Evolutionary conservation across 331 rosid genomes (phyloP), one percentile per base, ranked within the genome.

Genomic region (Rhamnella rubrinervis): DNA sequence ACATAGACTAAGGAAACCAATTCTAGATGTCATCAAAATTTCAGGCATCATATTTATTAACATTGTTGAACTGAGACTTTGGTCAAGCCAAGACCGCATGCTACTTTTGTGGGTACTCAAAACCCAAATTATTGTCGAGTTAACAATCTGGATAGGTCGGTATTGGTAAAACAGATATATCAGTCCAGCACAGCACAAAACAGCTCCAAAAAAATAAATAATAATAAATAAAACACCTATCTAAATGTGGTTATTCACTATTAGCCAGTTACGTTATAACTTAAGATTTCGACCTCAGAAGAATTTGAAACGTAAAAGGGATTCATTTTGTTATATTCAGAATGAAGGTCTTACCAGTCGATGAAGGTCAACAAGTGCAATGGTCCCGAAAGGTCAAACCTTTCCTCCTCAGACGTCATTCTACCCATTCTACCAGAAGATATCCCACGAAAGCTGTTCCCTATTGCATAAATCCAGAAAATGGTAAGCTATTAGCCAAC

Each of bases 321-420:
- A 8, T 47, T 39, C 39, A 25, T 8, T 10, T n/a, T 38, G 15
- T 13, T 19, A 8, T 10, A 8, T 10, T 18, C 0, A 28, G 13
- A n/a, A 9, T 25, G 63, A 19, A 69, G 65, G 35, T 57, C 86
- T 84, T 75, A 95, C 97, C 98, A 95, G 77, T 91, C 84, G 20
- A 95, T 77, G 60, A 53, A 77, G 67, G 93, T 83, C 23, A 23
- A 23, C 50, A 95, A 68, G 71, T 87, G 91, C 62, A 83, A 87
- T 69, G 97, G 96, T 72, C 97, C 98, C 41, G 87, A 77, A 82
- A 83, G 91, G 68, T 83, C 82, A 80, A 91, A 91, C 67, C 52
- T 14, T 47, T 91, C 93, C 81, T 84, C 83, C 80, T 87, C 88
- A 56, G 89, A 83, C 18, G 84, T 86, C 97, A 87, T 95, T 66